phyloP scores from a whole-genome alignment of 1,284 basidiomycete species.

The Sanghuangporus weigelae region DNA sequence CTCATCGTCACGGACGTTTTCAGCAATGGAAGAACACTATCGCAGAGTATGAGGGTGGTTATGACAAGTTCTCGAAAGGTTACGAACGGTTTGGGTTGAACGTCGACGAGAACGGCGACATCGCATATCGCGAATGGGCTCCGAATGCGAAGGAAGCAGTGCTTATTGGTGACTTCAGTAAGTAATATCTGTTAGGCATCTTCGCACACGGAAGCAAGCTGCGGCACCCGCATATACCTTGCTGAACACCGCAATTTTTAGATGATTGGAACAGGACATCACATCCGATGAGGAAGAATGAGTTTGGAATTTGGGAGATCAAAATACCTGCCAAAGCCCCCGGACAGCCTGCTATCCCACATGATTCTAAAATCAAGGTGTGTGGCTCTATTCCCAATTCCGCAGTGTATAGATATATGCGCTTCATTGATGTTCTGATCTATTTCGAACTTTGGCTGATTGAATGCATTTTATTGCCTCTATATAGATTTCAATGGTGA shows the following conservation, averaged over 20 bases:
- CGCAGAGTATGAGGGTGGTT: constrained; percentile 77
- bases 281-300: constrained; percentile 81
- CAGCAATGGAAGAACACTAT: constrained; percentile 73
- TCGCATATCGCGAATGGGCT: constrained; percentile 94
- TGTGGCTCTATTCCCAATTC: constrained; percentile 13
- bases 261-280: constrained; percentile 85
- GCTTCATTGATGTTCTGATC: neutral
- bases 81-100: constrained; percentile 86
- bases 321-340: constrained; percentile 64
- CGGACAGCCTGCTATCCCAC: constrained; percentile 82
- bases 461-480: neutral
- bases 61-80: constrained; percentile 84
- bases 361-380: constrained; percentile 92
- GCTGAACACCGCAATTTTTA: constrained; percentile 29
- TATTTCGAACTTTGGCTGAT: neutral
- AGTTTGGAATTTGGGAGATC: constrained; percentile 94
- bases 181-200: constrained; percentile 30
- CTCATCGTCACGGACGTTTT: constrained; percentile 68
- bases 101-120: constrained; percentile 60
- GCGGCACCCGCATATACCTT: neutral
- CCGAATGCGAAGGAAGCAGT: constrained; percentile 81
- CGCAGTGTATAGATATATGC: neutral
- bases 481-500: constrained; percentile 80
- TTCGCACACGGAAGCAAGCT: neutral
- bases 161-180: constrained; percentile 96